Percentiles rank a stretch among this genome's conserved stretches.
Evolutionary conservation across 1,139 yeast genomes (phyloP).

Genomic region (Lodderomyces elongisporus): DNA sequence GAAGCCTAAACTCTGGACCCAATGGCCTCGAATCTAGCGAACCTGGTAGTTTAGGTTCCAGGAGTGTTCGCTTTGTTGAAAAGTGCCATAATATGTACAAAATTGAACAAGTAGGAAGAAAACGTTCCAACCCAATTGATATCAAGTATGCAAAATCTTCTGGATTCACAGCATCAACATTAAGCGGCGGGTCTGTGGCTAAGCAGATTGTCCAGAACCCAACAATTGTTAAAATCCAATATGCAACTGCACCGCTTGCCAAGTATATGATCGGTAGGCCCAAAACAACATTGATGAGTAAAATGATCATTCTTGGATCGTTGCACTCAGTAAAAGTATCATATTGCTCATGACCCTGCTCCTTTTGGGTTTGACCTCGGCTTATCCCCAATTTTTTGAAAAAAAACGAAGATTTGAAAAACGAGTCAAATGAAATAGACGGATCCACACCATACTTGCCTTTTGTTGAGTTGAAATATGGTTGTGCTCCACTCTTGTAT

Average conservation of each 20-base stretch:
- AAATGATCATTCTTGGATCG: conserved; percentile 61
- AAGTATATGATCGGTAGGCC: conserved; percentile 57
- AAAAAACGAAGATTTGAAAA: conserved; percentile 69
- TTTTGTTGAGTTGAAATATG: conserved; percentile 38
- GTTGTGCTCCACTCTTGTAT: conserved; percentile 50
- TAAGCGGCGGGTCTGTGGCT: conserved; percentile 78
- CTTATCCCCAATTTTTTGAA: conserved; percentile 46
- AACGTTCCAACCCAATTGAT: conserved; percentile 67
- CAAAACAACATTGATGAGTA: conserved; percentile 53
- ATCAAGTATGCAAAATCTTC: conserved; percentile 56
- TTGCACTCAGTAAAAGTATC: conserved; percentile 43
- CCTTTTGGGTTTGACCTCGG: too few species aligned
- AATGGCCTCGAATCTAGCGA: too few species aligned
- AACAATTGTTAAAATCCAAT: conserved; percentile 57
- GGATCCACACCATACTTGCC: conserved; percentile 49
- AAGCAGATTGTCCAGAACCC: conserved; percentile 85
- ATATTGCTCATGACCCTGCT: conserved; percentile 18
- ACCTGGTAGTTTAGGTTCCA: conserved; percentile 10
- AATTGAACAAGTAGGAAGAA: conserved; percentile 71
- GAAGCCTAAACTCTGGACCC: too few species aligned
- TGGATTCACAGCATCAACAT: conserved; percentile 49
- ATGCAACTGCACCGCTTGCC: conserved; percentile 51
- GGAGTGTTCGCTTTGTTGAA: conserved; percentile 39
- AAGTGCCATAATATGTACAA: conserved; percentile 68
- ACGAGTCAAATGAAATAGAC: conserved; percentile 62